Evolutionary conservation across 2,329 filamentous ascomycete genomes (phyloP).

Genomic region (Monilinia aucupariae): DNA sequence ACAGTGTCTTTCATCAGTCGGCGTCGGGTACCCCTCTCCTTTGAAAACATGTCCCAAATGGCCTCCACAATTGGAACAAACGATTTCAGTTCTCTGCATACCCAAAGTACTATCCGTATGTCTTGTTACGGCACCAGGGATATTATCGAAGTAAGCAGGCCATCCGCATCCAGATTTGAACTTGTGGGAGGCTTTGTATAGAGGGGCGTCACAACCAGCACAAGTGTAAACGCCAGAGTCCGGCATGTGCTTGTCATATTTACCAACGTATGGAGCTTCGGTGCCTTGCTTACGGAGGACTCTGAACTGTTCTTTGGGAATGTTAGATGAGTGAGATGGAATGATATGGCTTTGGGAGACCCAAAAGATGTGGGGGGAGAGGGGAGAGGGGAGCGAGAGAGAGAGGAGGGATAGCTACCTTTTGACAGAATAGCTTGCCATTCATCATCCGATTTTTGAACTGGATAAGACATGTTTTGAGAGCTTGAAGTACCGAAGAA

Average conservation of each 20-base stretch:
- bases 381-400: neutral
- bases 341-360: neutral
- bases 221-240: slow-evolving; percentile 76
- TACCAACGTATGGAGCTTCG: slow-evolving; percentile 71
- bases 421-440: slow-evolving; percentile 81
- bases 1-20: slow-evolving; percentile 94
- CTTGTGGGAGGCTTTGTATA: slow-evolving; percentile 92
- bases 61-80: slow-evolving; percentile 90
- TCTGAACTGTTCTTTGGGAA: slow-evolving; percentile 77
- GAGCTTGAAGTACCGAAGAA: slow-evolving; percentile 59
- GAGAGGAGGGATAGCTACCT: slow-evolving; percentile 40
- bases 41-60: slow-evolving; percentile 90
- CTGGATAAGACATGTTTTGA: slow-evolving; percentile 66
- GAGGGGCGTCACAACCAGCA: slow-evolving; percentile 76
- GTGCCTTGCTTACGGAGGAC: slow-evolving; percentile 90
- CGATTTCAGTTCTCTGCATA: slow-evolving; percentile 86
- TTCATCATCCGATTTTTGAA: slow-evolving; percentile 73
- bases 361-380: neutral
- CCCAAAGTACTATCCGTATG: slow-evolving; percentile 72
- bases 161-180: slow-evolving; percentile 96
- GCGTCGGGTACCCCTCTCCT: slow-evolving; percentile 75
- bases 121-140: slow-evolving; percentile 82
- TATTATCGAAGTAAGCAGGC: slow-evolving; percentile 95
- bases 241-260: slow-evolving; percentile 83
- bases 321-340: slow-evolving; percentile 33